Base-by-base conservation (phyloP, 495 filamentous ascomycete species). In the Rostrohypoxylon terebratum region DNA sequence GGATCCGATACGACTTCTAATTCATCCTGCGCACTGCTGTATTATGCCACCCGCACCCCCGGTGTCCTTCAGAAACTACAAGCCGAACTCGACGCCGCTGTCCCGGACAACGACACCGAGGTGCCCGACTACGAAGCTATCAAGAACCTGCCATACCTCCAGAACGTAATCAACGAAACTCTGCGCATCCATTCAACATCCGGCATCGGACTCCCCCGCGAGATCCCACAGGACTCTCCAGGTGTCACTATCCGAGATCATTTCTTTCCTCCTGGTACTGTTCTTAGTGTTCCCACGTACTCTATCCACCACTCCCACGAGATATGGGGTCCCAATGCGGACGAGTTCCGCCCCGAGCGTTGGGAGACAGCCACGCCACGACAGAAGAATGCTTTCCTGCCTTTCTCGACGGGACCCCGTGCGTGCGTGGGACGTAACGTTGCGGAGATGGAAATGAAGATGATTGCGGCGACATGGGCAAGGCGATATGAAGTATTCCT, bases 1-100 rank as follows among this genome's bases (percentile, higher is more conserved):
- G 94, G 94, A 25, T 92, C 89, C 50, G 94, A 97, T 78, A 97
- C 94, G 0, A 97, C 94, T 2, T 92, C 89, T 67, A 97, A 97
- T 82, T 94, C 94, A 3, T 90, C 90, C 51, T 97, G 94, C 78
- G 93, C 94, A 2, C 87, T 96, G 47, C 86, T 97, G 14, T 97
- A 89, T 83, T 90, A 93, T 85, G 88, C 85, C 25, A 80, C 90
- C 40, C 83, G 84, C 53, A 94, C 91, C 6, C 90, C 92, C 0
- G 87, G 90, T 20, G 92, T 96, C 1, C 77, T 96, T 6, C 69
- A 81, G 59, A 93, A 90, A 77, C 80, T 97, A 62, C 93, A 91
- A 51, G 82, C 83, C 64, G 89, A 91, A 71, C 86, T 97, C 0
- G 94, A 97, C 76, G 82, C 83, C 0, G 89, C 87, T 3, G 80